Evolutionary conservation across 768 basidiomycete genomes (phyloP).

Genomic region (Baorangia bicolor): DNA sequence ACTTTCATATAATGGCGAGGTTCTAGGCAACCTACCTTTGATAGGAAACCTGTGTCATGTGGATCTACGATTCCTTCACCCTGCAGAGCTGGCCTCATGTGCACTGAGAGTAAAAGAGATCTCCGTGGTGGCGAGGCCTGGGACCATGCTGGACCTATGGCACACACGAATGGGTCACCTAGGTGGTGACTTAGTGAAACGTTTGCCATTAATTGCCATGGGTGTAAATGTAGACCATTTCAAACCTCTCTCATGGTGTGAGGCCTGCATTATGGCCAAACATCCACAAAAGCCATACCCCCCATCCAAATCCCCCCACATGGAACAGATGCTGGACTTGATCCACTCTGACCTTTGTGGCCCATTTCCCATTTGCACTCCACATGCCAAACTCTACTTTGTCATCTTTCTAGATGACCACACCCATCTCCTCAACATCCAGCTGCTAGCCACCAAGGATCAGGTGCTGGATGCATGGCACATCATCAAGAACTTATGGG

Average conservation of each 20-base stretch:
- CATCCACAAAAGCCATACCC: too few relatives aligned
- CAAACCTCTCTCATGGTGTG: not conserved
- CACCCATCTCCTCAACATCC: too few relatives aligned
- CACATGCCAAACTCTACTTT: too few relatives aligned
- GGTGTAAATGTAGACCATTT: not conserved
- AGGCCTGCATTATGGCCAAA: constrained; percentile 2
- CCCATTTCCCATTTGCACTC: too few relatives aligned
- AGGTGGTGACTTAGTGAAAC: not conserved
- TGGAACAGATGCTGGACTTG: too few relatives aligned
- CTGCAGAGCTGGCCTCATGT: not conserved
- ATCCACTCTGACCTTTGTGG: too few relatives aligned
- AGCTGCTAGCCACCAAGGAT: too few relatives aligned
- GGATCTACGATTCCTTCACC: not conserved
- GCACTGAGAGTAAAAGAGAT: not conserved
- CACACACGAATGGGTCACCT: not conserved
- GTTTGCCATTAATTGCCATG: not conserved
- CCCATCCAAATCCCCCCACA: too few relatives aligned
- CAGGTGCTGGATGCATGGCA: too few relatives aligned
- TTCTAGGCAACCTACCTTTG: not conserved
- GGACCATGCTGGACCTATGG: not conserved
- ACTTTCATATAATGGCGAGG: not conserved
- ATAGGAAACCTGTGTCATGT: not conserved
- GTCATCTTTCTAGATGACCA: too few relatives aligned
- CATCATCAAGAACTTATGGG: too few relatives aligned
- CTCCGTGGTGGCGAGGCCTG: not conserved